A percentile compares a stretch with the other conserved stretches of the same genome.
Evolutionary conservation across 106 monocot genomes (phyloP).

Genomic region (Apostasia ramifera): DNA sequence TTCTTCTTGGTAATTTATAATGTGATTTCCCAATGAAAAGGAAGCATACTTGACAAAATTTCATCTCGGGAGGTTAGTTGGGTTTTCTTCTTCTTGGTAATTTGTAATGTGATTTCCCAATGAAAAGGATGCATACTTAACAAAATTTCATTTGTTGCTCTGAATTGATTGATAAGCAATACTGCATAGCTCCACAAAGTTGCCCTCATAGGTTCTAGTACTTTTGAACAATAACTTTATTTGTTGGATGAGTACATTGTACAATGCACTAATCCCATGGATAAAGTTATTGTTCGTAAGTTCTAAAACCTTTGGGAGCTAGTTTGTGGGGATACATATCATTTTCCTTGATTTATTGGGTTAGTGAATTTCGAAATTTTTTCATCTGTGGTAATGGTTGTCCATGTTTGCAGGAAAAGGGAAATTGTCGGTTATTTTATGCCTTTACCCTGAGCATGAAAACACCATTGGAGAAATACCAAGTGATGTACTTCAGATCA

Average conservation of each 20-base stretch:
- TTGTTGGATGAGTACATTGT: too few relatives aligned
- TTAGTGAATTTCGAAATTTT: too few relatives aligned
- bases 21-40: background rate
- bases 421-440: constrained; percentile 51
- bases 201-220: too few relatives aligned
- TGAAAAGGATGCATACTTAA: background rate
- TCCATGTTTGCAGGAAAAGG: constrained; percentile 36
- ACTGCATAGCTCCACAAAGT: too few relatives aligned
- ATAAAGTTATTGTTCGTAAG: background rate
- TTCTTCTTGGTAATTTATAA: background rate
- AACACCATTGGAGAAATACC: constrained; percentile 20
- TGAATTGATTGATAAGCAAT: background rate
- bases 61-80: background rate
- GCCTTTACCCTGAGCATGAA: constrained; percentile 26
- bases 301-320: background rate
- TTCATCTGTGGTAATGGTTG: background rate
- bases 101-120: background rate
- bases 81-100: background rate
- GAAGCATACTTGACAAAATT: background rate
- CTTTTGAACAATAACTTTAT: too few relatives aligned
- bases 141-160: background rate
- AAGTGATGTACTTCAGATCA: constrained; percentile 34
- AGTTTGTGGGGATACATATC: too few relatives aligned
- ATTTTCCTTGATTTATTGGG: background rate
- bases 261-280: background rate